A percentile compares a stretch with the other conserved stretches of the same genome.
Evolutionary conservation across 1,284 basidiomycete species (phyloP).

Genomic region (Chalciporus sp.): DNA sequence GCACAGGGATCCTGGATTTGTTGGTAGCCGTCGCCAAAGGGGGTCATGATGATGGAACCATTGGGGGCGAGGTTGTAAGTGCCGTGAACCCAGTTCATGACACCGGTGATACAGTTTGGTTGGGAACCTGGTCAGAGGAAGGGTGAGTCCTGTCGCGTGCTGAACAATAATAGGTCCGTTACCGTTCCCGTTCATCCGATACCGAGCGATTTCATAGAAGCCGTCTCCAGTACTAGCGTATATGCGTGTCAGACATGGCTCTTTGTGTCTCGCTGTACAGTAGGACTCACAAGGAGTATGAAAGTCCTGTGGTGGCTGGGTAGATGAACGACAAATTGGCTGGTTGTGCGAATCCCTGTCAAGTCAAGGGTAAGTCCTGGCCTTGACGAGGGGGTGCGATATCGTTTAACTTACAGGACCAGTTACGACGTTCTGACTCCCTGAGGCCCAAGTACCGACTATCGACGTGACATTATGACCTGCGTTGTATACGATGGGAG

Average conservation of each 20-base stretch:
- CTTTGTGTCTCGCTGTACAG: not conserved
- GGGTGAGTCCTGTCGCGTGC: slow-evolving; percentile 3
- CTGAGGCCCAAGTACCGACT: slow-evolving; percentile 84
- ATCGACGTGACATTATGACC: slow-evolving; percentile 67
- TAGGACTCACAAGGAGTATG: slow-evolving; percentile 81
- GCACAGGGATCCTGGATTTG: slow-evolving; percentile 92
- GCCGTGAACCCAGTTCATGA: slow-evolving; percentile 88
- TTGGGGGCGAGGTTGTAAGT: slow-evolving; percentile 67
- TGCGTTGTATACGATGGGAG: slow-evolving; percentile 33
- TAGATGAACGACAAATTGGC: slow-evolving; percentile 79
- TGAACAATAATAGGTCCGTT: not conserved
- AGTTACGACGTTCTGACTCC: slow-evolving; percentile 73
- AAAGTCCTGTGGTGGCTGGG: slow-evolving; percentile 81
- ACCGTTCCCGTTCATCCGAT: slow-evolving; percentile 86
- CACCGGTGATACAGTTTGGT: slow-evolving; percentile 82
- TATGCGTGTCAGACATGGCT: not conserved
- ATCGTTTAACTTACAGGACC: slow-evolving; percentile 55
- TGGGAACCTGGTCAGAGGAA: slow-evolving; percentile 51
- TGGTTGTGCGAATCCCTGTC: slow-evolving; percentile 82
- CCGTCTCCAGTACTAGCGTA: slow-evolving; percentile 62
- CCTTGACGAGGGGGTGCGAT: too few relatives aligned
- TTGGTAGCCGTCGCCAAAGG: slow-evolving; percentile 84
- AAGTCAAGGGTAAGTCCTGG: slow-evolving; percentile 2
- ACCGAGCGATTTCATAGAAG: slow-evolving; percentile 86
- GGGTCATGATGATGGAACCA: slow-evolving; percentile 73